Evolutionary conservation across 163 green algal species (phyloP).

Genomic region (Scenedesmus sp.): DNA sequence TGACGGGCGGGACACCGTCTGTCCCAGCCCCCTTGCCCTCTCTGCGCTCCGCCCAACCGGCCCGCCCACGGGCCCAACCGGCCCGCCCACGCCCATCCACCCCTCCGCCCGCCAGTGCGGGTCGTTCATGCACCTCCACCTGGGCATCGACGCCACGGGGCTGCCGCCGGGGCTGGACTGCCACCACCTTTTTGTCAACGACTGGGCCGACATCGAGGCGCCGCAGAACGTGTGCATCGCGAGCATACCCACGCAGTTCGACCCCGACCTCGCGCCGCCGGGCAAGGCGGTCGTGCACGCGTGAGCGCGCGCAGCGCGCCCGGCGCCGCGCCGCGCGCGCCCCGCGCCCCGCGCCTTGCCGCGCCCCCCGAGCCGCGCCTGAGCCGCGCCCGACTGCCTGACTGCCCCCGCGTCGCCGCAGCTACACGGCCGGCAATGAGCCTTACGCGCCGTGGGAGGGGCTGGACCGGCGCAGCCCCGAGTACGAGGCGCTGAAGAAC

Average conservation of each 20-base stretch:
- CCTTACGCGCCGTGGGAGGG: conserved; percentile 79
- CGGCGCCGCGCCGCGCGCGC: no score
- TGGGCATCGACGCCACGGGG: conserved; percentile 87
- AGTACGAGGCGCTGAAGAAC: conserved; percentile 85
- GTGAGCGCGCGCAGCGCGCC: conserved; percentile 58
- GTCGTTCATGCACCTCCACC: conserved; percentile 95
- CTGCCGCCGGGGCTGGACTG: conserved; percentile 72
- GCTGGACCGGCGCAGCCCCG: conserved; percentile 59
- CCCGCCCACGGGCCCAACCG: no score
- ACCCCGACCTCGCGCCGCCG: conserved; percentile 74
- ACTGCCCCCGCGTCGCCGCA: conserved; percentile 59
- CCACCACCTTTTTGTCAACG: conserved; percentile 86
- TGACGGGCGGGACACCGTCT: no score
- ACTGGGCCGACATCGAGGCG: conserved; percentile 59
- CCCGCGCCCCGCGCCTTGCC: no score
- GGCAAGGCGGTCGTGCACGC: conserved; percentile 85
- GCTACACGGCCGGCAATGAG: conserved; percentile 80
- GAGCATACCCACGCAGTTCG: conserved; percentile 73
- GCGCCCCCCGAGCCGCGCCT: no score
- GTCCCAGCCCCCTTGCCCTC: no score
- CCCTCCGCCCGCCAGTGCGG: not conserved
- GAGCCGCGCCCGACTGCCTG: not conserved
- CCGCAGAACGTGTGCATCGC: conserved; percentile 48
- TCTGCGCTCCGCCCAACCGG: no score
- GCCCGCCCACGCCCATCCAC: not conserved